phyloP scores from a whole-genome alignment of 345 rosid genomes.

The Raphanus sativus region DNA sequence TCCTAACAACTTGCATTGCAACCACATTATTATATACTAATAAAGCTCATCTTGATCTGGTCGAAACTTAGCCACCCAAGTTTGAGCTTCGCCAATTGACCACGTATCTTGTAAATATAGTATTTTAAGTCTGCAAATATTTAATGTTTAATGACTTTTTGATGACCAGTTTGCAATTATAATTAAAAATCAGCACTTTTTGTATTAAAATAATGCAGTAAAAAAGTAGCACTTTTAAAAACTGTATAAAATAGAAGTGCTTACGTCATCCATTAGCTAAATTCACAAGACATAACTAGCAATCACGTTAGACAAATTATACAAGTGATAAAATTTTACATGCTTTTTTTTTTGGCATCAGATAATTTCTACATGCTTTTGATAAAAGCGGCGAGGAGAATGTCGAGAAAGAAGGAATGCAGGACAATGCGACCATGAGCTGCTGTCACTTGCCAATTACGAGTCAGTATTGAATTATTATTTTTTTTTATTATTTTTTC shows the following conservation, averaged over 20 bases:
- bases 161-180: background rate
- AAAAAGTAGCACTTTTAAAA: background rate
- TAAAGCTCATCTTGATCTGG: constrained; percentile 5
- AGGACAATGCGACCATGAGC: background rate
- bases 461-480: background rate
- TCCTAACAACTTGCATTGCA: constrained; percentile 2
- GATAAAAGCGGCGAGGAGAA: background rate
- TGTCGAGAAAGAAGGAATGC: constrained; percentile 11
- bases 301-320: background rate
- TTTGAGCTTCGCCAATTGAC: constrained; percentile 25
- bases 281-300: background rate
- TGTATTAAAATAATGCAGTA: no score
- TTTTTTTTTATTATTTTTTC: no score
- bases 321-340: background rate
- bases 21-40: background rate
- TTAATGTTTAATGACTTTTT: background rate
- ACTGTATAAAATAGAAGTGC: background rate
- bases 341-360: background rate
- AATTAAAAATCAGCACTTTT: background rate
- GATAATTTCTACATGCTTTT: background rate
- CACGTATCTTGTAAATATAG: constrained; percentile 21
- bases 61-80: constrained; percentile 25
- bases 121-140: background rate
- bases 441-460: background rate
- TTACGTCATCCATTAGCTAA: background rate